Percentiles rank a stretch among this genome's conserved stretches.
Conservation (phyloP, 257 asterid genomes). For the Nicotiana tabacum region DNA sequence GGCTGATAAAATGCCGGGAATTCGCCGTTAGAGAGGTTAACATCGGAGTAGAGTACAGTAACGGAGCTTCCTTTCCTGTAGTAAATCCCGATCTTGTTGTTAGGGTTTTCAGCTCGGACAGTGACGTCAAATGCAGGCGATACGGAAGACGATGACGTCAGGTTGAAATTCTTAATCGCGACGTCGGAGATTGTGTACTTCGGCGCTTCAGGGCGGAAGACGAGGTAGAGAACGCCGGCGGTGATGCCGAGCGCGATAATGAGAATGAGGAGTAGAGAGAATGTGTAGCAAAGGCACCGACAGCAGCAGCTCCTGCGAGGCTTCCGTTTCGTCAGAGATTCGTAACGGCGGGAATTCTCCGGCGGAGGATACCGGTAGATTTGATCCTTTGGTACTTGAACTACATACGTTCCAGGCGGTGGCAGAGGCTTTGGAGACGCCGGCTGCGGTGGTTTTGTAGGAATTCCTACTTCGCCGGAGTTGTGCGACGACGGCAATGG, state of each 20-base stretch:
- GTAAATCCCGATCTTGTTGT: conserved; percentile 64
- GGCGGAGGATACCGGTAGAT: conserved; percentile 34
- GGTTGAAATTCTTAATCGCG: conserved; percentile 42
- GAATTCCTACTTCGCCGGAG: background rate
- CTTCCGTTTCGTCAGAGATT: conserved; percentile 27
- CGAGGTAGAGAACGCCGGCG: conserved; percentile 68
- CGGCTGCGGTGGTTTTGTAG: too few species aligned
- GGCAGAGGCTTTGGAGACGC: conserved; percentile 2
- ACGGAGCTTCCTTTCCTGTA: conserved; percentile 40
- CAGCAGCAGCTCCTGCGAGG: conserved; percentile 46
- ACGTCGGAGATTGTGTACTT: conserved; percentile 41
- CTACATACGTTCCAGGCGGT: conserved; percentile 26
- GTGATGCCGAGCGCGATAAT: conserved; percentile 44
- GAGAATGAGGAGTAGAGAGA: conserved; percentile 40
- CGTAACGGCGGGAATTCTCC: conserved; percentile 30
- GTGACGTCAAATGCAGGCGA: conserved; percentile 69
- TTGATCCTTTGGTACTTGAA: conserved; percentile 41
- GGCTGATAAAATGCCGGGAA: conserved; percentile 70
- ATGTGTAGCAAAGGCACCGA: conserved; percentile 45
- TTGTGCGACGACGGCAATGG: background rate
- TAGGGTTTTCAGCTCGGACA: conserved; percentile 61
- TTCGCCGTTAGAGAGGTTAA: conserved; percentile 44
- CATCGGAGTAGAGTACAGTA: conserved; percentile 35
- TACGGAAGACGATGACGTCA: conserved; percentile 41
- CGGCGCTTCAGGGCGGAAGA: conserved; percentile 63